Percentiles rank a stretch among this genome's conserved stretches.
These are phyloP conservation scores for Brassica incana DNA, from an alignment of 345 rosid species.

Conservation along the genomic window DNA sequence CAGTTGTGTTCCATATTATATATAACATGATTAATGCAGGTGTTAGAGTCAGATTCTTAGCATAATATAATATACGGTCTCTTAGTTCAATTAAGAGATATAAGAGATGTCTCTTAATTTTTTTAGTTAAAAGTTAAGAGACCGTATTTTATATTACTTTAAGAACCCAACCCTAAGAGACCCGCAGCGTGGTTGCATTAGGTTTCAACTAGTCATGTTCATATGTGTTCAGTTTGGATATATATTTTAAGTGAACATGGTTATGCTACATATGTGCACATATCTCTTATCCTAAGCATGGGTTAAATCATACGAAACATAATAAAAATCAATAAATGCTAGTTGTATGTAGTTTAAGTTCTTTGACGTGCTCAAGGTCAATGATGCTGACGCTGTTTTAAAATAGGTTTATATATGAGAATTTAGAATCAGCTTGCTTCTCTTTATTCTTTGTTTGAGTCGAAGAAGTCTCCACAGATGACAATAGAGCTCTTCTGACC, in stretches of 20 bases:
- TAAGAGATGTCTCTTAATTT: too few species aligned
- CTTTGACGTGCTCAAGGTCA: not conserved
- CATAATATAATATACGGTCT: too few species aligned
- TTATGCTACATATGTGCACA: slow-evolving; percentile 10
- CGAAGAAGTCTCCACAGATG: slow-evolving; percentile 13
- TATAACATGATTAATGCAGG: too few species aligned
- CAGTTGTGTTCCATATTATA: too few species aligned
- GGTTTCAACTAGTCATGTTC: slow-evolving; percentile 4
- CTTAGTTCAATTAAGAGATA: too few species aligned
- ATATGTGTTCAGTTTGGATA: not conserved
- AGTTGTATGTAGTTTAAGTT: slow-evolving; percentile 24
- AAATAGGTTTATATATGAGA: not conserved
- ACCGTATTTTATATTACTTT: too few species aligned
- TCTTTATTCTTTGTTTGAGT: slow-evolving; percentile 1
- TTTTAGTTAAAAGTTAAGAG: too few species aligned
- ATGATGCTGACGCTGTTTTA: not conserved
- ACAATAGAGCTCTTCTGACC: not conserved
- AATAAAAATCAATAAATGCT: slow-evolving; percentile 5
- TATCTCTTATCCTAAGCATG: not conserved
- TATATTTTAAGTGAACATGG: not conserved
- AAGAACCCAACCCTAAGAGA: too few species aligned
- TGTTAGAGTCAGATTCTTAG: too few species aligned
- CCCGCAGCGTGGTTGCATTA: not conserved
- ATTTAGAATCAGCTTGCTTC: not conserved
- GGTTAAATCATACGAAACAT: not conserved